phyloP scores from a whole-genome alignment of 306 rosid genomes.

The Crataegus laevigata region DNA sequence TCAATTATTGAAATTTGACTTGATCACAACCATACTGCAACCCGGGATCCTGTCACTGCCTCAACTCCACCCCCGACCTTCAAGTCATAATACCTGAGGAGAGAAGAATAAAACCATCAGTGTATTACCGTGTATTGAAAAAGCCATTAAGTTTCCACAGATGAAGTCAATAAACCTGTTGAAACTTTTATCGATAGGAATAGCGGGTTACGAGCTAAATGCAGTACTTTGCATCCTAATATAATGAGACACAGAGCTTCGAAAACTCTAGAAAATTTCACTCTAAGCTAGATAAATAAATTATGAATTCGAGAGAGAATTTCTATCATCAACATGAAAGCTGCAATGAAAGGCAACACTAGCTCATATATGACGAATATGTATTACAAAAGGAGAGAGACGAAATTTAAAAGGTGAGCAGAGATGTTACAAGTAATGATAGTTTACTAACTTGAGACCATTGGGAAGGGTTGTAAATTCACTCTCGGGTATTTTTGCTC shows the following conservation, averaged over 20 bases:
- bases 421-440: constrained; percentile 2
- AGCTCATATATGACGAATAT: too few relatives aligned
- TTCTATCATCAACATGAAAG: neutral
- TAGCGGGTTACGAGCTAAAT: neutral
- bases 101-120: neutral
- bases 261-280: neutral
- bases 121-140: constrained; percentile 5
- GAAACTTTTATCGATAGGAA: too few relatives aligned
- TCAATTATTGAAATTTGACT: constrained; percentile 36
- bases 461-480: constrained; percentile 77
- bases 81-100: constrained; percentile 87
- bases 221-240: neutral
- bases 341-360: neutral
- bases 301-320: neutral
- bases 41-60: constrained; percentile 94
- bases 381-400: too few relatives aligned
- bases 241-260: neutral
- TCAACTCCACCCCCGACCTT: constrained; percentile 78
- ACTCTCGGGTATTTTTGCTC: constrained; percentile 79
- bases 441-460: constrained; percentile 78
- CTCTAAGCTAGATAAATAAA: neutral
- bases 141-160: neutral
- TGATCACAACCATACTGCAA: constrained; percentile 89
- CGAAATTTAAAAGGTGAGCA: neutral
- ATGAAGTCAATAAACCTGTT: constrained; percentile 1